Conservation (phyloP, 73 alveolate genomes). For the Paraurostyla sp. region DNA sequence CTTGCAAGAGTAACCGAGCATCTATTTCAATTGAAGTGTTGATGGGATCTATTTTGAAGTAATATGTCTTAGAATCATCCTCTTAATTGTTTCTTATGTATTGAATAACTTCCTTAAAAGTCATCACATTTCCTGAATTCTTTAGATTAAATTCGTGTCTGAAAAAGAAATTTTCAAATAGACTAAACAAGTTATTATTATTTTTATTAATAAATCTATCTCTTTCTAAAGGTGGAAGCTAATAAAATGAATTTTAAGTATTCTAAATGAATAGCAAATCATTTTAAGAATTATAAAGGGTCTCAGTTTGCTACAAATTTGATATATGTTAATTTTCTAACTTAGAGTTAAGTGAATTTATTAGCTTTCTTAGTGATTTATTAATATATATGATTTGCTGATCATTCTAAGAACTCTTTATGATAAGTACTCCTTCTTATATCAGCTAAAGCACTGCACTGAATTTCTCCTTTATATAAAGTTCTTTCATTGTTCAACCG, state of each 20-base stretch:
- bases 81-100: neutral
- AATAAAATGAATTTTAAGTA: too few relatives aligned
- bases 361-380: neutral
- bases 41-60: neutral
- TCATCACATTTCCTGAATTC: neutral
- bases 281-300: too few relatives aligned
- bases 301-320: too few relatives aligned
- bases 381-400: neutral
- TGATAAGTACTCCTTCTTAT: neutral
- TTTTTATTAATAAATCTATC: too few relatives aligned
- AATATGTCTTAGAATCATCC: neutral
- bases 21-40: neutral
- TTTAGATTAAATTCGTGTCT: neutral
- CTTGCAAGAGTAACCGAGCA: neutral
- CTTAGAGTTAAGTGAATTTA: neutral
- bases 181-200: too few relatives aligned
- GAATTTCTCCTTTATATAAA: neutral
- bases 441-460: neutral
- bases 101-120: neutral
- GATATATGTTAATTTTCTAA: neutral
- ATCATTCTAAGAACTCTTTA: neutral
- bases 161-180: too few relatives aligned
- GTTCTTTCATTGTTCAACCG: neutral
- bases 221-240: too few relatives aligned
- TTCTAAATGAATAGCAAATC: too few relatives aligned